Evolutionary conservation across 495 filamentous ascomycete genomes (phyloP), one percentile per base, ranked within the genome.

Genomic region (Tuber brumale): DNA sequence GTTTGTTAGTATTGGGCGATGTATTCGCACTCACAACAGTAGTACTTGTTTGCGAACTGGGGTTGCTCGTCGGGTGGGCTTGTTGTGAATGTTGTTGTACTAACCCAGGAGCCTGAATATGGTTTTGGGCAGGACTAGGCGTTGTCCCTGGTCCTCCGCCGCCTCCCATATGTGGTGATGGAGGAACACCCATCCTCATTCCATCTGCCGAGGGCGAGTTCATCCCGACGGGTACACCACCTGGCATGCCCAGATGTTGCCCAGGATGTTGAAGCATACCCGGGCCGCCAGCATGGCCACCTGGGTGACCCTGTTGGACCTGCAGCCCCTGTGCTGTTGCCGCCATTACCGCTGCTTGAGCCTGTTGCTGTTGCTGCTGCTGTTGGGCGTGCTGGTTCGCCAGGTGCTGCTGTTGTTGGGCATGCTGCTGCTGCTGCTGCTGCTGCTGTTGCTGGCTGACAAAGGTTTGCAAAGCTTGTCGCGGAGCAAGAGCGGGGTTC

Each of bases 1-100:
- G 90, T 83, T 92, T 91, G 83, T 87, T 89, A 72, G 86, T 87
- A 70, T 89, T 90, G 42, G 91, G 91, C 74, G 91, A 92, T 69
- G 91, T 91, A 79, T 89, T 92, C 39, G 89, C 88, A 79, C 89
- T 91, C 78, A 78, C 81, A 77, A 81, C 81, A 74, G 81, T 82
- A 74, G 81, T 83, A 81, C 78, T 83, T 76, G 81, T 83, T 70
- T 83, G 81, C 79, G 81, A 83, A 79, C 81, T 82, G 79, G 81
- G 78, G 71, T 82, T 83, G 81, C 81, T 82, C 78, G 78, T 83
- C 73, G 81, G 81, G 76, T 83, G 81, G 73, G 79, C 81, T 76
- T 83, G 81, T 75, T 82, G 81, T 77, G 81, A 82, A 80, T 83
- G 81, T 73, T 82, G 81, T 72, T 79, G 74, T 82, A 82, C 78